Conservation (phyloP, 495 filamentous ascomycete genomes). For the Xylaria sp. region DNA sequence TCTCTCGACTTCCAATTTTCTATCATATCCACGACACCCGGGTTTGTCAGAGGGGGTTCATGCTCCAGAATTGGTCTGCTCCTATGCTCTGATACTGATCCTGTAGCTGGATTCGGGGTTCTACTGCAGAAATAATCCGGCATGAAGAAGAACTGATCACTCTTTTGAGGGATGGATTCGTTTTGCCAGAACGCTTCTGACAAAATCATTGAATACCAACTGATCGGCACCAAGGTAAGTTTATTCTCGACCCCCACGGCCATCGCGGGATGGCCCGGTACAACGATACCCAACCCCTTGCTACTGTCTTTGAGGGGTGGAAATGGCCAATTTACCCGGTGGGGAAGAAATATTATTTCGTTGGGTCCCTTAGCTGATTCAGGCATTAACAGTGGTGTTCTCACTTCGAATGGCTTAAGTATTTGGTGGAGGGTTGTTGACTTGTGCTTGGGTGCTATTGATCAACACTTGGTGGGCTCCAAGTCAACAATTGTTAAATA, state of each 20-base stretch:
- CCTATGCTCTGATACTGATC: too few relatives aligned
- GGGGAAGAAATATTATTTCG: not conserved
- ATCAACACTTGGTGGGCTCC: not conserved
- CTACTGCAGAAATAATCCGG: not conserved
- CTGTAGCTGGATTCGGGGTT: not conserved
- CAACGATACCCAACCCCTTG: not conserved
- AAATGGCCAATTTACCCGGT: conserved; percentile 8
- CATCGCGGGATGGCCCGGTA: not conserved
- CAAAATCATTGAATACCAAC: not conserved
- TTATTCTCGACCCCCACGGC: not conserved
- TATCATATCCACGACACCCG: not conserved
- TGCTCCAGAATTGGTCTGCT: not conserved
- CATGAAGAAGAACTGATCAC: conserved; percentile 6
- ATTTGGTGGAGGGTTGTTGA: not conserved
- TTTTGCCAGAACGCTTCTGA: not conserved
- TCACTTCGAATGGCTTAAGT: not conserved
- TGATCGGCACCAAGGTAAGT: not conserved
- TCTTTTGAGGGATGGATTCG: not conserved
- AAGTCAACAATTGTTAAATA: not conserved
- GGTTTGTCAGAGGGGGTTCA: not conserved
- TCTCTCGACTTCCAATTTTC: not conserved
- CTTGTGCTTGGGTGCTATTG: not conserved
- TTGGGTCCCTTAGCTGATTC: not conserved
- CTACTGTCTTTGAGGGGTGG: not conserved
- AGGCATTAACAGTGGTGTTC: not conserved